Percentiles rank a stretch among this genome's conserved stretches.
Evolutionary conservation across 2,329 filamentous ascomycete genomes (phyloP).

Genomic region (Lachnellula arida): DNA sequence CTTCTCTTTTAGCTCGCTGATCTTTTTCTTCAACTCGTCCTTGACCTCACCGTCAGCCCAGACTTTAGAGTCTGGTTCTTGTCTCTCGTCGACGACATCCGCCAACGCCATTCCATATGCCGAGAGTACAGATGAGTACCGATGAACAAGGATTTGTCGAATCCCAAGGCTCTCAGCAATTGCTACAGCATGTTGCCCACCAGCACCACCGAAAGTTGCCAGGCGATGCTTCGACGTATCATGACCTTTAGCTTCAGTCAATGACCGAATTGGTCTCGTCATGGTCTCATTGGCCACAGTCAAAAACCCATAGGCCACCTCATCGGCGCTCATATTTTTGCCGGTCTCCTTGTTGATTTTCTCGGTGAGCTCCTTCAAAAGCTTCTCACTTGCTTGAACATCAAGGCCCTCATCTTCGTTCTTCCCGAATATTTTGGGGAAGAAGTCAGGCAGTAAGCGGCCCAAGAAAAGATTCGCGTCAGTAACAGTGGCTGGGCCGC

Average conservation of each 20-base stretch:
- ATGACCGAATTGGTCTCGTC: slow-evolving; percentile 82
- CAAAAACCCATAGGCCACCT: slow-evolving; percentile 85
- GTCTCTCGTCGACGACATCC: slow-evolving; percentile 86
- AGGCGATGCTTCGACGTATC: slow-evolving; percentile 88
- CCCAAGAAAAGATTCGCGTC: slow-evolving; percentile 87
- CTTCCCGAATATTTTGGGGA: slow-evolving; percentile 91
- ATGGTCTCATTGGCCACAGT: slow-evolving; percentile 89
- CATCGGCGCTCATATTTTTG: slow-evolving; percentile 69
- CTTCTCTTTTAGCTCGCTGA: slow-evolving; percentile 74
- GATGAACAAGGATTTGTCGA: slow-evolving; percentile 77
- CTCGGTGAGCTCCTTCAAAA: slow-evolving; percentile 70
- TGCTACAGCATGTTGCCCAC: slow-evolving; percentile 87
- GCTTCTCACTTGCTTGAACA: slow-evolving; percentile 65
- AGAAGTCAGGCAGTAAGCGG: slow-evolving; percentile 81
- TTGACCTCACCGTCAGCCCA: slow-evolving; percentile 58
- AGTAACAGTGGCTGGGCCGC: slow-evolving; percentile 85
- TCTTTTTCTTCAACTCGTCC: slow-evolving; percentile 63
- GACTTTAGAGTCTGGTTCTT: slow-evolving; percentile 66
- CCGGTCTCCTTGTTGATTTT: slow-evolving; percentile 74
- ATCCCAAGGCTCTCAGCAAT: slow-evolving; percentile 84
- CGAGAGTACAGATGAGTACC: slow-evolving; percentile 84
- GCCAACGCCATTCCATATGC: slow-evolving; percentile 91
- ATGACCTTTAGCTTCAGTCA: slow-evolving; percentile 89
- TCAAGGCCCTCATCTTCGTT: slow-evolving; percentile 81
- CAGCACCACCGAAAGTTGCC: slow-evolving; percentile 87